Evolutionary conservation across 2,329 filamentous ascomycete genomes (phyloP), one percentile per base, ranked within the genome.

Genomic region (Pseudogymnoascus sp.): DNA sequence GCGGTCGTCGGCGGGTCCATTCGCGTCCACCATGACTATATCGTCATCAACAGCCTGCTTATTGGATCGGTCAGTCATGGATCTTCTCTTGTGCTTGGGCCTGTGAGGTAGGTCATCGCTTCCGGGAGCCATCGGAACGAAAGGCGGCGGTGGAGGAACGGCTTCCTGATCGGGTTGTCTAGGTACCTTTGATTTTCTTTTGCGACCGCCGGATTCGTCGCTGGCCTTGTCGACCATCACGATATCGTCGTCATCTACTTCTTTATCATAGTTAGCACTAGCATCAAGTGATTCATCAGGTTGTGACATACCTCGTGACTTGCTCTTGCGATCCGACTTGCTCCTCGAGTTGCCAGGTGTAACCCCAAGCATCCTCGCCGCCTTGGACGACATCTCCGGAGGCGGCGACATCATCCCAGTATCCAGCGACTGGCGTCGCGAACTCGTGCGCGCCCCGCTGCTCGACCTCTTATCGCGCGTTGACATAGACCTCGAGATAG

Each of bases 311-410:
- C 74, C 71, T 66, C 74, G 77, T 65, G 73, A 72, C 67, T 79
- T 85, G 63, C 73, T 83, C 78, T 69, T 78, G 74, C 70, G 70
- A 64, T 74, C 73, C 34, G 82, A 79, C 67, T 78, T 78, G 66
- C 77, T 78, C 60, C 78, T 78, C 11, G 78, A 78, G 47, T 79
- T 80, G 29, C 78, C 73, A 64, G 74, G 76, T 66, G 74, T 78
- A 65, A 84, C 75, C 68, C 78, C 92, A 85, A 95, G 85, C 62
- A 93, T 76, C 75, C 87, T 92, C 34, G 90, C 90, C 29, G 90
- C 91, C 75, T 96, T 96, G 54, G 85, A 82, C 6, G 87, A 82
- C 71, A 91, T 82, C 61, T 84, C 83, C 1, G 88, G 85, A 7
- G 90, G 88, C 3, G 90, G 89, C 18, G 89, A 90, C 54, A 84